phyloP scores from a whole-genome alignment of 257 asterid genomes.

The Solanum chmielewskii region DNA sequence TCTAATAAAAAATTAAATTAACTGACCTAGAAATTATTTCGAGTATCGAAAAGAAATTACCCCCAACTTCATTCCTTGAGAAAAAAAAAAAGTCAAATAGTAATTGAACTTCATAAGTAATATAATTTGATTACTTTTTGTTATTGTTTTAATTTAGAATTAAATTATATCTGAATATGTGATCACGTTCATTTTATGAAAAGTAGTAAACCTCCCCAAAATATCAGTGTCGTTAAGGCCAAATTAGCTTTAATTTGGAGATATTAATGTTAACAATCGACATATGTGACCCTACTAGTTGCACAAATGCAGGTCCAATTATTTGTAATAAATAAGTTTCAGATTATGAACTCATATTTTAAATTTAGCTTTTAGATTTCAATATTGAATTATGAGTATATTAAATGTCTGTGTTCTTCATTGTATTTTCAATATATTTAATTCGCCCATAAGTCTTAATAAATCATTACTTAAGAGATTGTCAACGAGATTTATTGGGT shows the following conservation, averaged over 20 bases:
- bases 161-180: neutral
- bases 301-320: neutral
- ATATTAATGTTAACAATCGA: no score
- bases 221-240: no score
- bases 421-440: neutral
- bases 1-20: no score
- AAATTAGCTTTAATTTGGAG: no score
- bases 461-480: neutral
- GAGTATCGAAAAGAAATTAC: no score
- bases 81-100: neutral
- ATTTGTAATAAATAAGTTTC: neutral
- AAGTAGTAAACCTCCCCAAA: neutral
- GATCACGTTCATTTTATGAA: neutral
- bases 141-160: no score
- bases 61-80: no score
- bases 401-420: neutral
- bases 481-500: neutral
- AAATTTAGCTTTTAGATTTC: neutral
- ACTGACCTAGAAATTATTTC: neutral
- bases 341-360: neutral
- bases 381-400: neutral
- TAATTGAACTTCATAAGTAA: neutral
- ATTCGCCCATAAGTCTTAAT: neutral
- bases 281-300: no score
- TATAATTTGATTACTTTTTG: neutral